Evolutionary conservation across 257 asterid species (phyloP).

Genomic region (Solanum appendiculatum): DNA sequence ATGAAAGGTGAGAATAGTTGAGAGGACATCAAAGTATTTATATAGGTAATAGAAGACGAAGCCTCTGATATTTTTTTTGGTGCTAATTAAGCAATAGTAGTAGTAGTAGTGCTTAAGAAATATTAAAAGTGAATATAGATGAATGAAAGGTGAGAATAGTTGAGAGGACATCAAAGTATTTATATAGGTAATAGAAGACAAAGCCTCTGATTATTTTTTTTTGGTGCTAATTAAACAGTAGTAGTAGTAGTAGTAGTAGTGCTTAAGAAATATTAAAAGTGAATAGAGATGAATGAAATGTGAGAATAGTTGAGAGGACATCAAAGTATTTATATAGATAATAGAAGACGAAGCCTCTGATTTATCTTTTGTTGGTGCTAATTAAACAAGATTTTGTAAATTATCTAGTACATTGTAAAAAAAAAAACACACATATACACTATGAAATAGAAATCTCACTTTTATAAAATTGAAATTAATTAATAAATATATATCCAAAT

Average conservation of each 20-base stretch:
- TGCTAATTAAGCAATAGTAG: not conserved
- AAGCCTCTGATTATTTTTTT: not conserved
- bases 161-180: conserved; percentile 23
- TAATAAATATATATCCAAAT: not conserved
- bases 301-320: conserved; percentile 2
- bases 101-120: not conserved
- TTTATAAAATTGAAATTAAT: not conserved
- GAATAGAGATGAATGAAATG: not conserved
- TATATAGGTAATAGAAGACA: conserved; percentile 12
- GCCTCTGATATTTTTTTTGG: not conserved
- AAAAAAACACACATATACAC: too few species aligned
- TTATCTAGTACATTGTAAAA: not conserved
- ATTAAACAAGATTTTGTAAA: not conserved
- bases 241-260: not conserved
- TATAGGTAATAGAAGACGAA: not conserved
- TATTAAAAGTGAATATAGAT: not conserved
- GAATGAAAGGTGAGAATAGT: not conserved
- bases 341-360: not conserved
- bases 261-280: not conserved
- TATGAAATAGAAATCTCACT: not conserved
- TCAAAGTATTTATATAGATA: conserved; percentile 35
- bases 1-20: not conserved
- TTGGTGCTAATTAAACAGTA: not conserved
- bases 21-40: conserved; percentile 29
- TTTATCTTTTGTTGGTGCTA: too few species aligned